Conservation (phyloP, 805 yeast species). For the Suhomyces faveliae region DNA sequence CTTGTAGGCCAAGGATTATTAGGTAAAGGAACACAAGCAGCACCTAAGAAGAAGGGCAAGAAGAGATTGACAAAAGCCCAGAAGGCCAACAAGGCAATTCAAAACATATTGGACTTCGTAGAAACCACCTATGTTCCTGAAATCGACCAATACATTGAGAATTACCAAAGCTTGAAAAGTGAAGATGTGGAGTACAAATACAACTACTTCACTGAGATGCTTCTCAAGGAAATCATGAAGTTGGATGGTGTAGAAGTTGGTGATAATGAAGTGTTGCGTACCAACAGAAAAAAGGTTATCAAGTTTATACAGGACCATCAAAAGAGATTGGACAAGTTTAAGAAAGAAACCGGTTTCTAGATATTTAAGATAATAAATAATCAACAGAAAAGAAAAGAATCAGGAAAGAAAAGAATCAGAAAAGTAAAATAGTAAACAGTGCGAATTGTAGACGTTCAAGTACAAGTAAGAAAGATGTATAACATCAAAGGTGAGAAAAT, state of each 20-base stretch:
- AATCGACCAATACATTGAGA: slow-evolving; percentile 33
- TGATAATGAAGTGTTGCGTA: slow-evolving; percentile 51
- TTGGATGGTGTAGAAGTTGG: slow-evolving; percentile 63
- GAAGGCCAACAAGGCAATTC: slow-evolving; percentile 39
- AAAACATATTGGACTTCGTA: slow-evolving; percentile 38
- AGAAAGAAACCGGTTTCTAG: slow-evolving; percentile 22
- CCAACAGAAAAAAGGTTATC: slow-evolving; percentile 57
- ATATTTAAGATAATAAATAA: too few relatives aligned
- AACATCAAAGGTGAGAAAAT: too few relatives aligned
- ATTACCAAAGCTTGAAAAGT: slow-evolving; percentile 21
- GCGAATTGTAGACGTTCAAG: too few relatives aligned
- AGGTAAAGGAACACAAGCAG: neutral
- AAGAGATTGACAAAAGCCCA: slow-evolving; percentile 41
- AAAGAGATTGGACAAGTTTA: slow-evolving; percentile 52
- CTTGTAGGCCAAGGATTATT: neutral
- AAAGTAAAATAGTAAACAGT: too few relatives aligned
- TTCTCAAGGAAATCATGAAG: slow-evolving; percentile 62
- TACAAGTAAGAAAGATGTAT: too few relatives aligned
- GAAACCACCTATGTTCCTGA: slow-evolving; percentile 40
- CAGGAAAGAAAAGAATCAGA: neutral
- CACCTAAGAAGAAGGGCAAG: slow-evolving; percentile 25
- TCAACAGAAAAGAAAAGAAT: neutral
- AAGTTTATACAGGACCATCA: slow-evolving; percentile 59
- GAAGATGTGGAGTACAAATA: slow-evolving; percentile 47
- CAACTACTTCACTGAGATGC: slow-evolving; percentile 62